phyloP scores from a whole-genome alignment of 2,329 filamentous ascomycete species.

The Colletotrichum higginsianum region DNA sequence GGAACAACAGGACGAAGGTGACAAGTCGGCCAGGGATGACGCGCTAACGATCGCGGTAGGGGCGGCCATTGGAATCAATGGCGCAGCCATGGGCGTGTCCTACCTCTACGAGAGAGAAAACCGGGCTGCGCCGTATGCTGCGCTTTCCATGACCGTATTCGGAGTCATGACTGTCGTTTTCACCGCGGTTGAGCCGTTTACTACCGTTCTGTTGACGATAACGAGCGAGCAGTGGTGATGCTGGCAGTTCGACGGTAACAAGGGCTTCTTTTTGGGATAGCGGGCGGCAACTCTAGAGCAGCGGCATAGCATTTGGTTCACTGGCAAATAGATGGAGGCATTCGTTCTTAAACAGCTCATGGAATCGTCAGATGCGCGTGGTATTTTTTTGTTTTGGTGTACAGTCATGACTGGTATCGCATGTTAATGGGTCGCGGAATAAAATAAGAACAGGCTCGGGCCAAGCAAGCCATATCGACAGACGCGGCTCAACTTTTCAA shows the following conservation, averaged over 20 bases:
- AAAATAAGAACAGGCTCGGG: not conserved
- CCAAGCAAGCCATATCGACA: not conserved
- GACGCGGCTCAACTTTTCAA: slow-evolving; percentile 28
- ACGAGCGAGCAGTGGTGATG: not conserved
- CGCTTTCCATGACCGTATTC: slow-evolving; percentile 71
- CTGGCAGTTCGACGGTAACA: not conserved
- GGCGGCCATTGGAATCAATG: slow-evolving; percentile 70
- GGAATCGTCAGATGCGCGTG: slow-evolving; percentile 29
- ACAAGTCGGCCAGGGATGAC: slow-evolving; percentile 45
- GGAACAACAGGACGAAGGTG: not conserved
- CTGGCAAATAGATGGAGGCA: not conserved
- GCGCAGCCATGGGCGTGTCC: slow-evolving; percentile 72
- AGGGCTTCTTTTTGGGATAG: not conserved
- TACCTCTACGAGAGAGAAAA: slow-evolving; percentile 69
- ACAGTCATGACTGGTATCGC: slow-evolving; percentile 28
- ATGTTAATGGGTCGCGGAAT: slow-evolving; percentile 1
- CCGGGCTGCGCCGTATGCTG: slow-evolving; percentile 69
- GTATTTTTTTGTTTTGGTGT: slow-evolving; percentile 34
- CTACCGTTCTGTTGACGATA: slow-evolving; percentile 51
- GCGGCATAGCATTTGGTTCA: slow-evolving; percentile 8
- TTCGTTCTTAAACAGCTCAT: slow-evolving; percentile 10
- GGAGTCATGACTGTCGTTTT: slow-evolving; percentile 70
- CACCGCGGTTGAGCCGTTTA: slow-evolving; percentile 64
- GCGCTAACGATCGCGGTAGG: slow-evolving; percentile 63
- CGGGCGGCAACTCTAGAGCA: not conserved